Evolutionary conservation across 257 asterid species (phyloP).

Genomic region (Nicotiana undulata): DNA sequence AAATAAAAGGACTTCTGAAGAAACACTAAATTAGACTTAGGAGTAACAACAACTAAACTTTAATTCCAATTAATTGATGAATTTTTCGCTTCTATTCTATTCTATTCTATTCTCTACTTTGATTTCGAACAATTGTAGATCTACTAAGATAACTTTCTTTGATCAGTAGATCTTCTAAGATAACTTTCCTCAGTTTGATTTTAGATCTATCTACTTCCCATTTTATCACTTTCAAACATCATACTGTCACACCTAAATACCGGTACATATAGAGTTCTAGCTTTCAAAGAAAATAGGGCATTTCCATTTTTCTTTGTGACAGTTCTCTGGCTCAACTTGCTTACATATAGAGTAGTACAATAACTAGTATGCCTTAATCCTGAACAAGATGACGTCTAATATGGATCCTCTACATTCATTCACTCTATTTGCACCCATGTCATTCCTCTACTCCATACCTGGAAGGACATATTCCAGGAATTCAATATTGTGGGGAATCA

Average conservation of each 20-base stretch:
- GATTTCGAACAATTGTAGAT: background rate
- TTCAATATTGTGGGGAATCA: background rate
- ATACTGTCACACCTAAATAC: background rate
- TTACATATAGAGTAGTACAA: background rate
- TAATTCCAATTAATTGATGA: background rate
- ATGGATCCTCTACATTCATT: background rate
- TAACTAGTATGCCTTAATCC: background rate
- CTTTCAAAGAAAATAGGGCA: background rate
- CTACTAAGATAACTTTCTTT: background rate
- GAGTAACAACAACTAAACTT: background rate
- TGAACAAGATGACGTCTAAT: background rate
- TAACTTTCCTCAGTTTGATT: background rate
- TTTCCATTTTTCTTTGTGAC: background rate
- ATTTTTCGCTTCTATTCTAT: background rate
- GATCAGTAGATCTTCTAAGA: background rate
- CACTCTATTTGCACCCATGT: background rate
- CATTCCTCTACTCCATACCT: background rate
- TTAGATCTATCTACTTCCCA: background rate
- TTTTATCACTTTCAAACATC: background rate
- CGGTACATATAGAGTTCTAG: background rate
- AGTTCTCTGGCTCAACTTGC: background rate
- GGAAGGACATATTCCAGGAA: background rate
- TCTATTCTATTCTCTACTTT: background rate
- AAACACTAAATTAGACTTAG: background rate
- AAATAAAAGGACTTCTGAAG: background rate